Evolutionary conservation across 176 grass and related monocot genomes (phyloP).

Genomic region (Phoenix roebelenii): DNA sequence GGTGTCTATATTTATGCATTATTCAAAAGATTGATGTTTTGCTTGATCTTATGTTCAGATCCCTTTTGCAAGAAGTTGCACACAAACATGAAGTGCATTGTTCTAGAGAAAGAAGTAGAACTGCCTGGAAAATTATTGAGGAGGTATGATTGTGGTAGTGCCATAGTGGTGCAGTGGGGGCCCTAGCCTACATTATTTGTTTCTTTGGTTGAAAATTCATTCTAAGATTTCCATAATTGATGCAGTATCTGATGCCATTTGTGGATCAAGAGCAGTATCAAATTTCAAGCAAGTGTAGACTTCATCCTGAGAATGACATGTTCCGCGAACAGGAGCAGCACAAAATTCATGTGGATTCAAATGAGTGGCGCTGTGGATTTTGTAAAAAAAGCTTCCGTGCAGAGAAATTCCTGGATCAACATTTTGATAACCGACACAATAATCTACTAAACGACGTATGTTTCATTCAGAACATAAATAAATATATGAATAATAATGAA

Average conservation of each 20-base stretch:
- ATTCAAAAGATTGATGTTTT: no score
- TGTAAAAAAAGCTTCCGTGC: conserved; percentile 93
- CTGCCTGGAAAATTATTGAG: conserved; percentile 76
- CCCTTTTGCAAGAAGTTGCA: conserved; percentile 47
- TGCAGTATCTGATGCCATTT: conserved; percentile 96
- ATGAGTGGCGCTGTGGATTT: conserved; percentile 89
- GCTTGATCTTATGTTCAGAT: conserved; percentile 38
- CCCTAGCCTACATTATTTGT: not conserved
- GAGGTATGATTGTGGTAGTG: conserved; percentile 40
- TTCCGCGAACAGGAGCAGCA: conserved; percentile 88
- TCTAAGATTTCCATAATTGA: conserved; percentile 5
- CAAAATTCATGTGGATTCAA: conserved; percentile 81
- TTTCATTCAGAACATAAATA: conserved; percentile 2
- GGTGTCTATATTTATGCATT: no score
- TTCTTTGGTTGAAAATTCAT: not conserved
- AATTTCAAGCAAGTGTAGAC: conserved; percentile 69
- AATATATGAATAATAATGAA: not conserved
- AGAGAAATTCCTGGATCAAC: conserved; percentile 93
- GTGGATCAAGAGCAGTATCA: conserved; percentile 79
- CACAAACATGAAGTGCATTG: conserved; percentile 66
- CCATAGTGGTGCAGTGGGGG: not conserved
- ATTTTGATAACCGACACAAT: conserved; percentile 87
- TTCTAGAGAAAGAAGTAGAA: conserved; percentile 85
- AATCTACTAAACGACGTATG: conserved; percentile 71
- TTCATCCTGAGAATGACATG: conserved; percentile 76